Evolutionary conservation across 1,139 yeast species (phyloP).

Genomic region (Yamadazyma kanchanaburiensis): DNA sequence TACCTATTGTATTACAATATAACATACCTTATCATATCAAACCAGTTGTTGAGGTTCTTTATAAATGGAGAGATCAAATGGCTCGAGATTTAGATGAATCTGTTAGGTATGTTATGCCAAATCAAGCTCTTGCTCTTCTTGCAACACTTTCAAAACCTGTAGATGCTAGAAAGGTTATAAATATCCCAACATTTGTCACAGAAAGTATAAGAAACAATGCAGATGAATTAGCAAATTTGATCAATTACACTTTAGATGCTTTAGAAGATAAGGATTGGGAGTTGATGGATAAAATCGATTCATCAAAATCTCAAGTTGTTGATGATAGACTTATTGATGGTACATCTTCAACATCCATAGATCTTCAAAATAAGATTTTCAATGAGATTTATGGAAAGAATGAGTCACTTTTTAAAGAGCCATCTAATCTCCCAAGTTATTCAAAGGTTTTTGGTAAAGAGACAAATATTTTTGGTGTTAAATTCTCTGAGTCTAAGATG

Average conservation of each 20-base stretch:
- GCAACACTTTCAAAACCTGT: constrained; percentile 55
- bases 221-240: constrained; percentile 53
- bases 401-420: constrained; percentile 4
- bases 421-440: neutral
- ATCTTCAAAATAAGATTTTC: constrained; percentile 10
- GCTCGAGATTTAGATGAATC: constrained; percentile 86
- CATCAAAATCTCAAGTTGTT: neutral
- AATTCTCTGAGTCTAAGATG: constrained; percentile 3
- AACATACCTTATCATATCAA: constrained; percentile 57
- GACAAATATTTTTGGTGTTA: constrained; percentile 6
- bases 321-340: neutral
- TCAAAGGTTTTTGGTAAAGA: constrained; percentile 3
- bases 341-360: constrained; percentile 3
- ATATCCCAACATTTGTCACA: constrained; percentile 46
- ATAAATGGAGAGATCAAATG: constrained; percentile 75
- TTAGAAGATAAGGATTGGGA: constrained; percentile 30
- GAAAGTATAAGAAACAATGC: constrained; percentile 59
- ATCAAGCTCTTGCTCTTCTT: constrained; percentile 67
- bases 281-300: constrained; percentile 21
- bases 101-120: constrained; percentile 77
- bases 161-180: constrained; percentile 54
- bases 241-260: constrained; percentile 33
- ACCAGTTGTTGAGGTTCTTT: constrained; percentile 58
- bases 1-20: constrained; percentile 58
- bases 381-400: constrained; percentile 17